Conservation (phyloP, 192 early-diverging fungal genomes). For the Umbelopsis vinacea region DNA sequence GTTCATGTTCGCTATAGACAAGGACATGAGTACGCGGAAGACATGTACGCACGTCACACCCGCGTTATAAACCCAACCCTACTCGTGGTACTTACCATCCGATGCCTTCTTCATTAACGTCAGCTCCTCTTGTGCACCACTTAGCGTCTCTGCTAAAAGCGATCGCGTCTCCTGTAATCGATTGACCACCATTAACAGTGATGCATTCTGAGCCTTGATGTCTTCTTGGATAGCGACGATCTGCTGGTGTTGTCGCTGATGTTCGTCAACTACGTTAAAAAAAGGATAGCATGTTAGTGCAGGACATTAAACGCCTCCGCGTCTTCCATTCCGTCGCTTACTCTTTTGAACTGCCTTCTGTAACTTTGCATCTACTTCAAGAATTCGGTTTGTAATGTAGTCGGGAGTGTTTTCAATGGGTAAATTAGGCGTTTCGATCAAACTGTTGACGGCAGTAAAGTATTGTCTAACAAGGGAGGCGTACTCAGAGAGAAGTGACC, state of each 20-base stretch:
- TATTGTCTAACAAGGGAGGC: conserved; percentile 28
- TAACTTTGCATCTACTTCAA: conserved; percentile 45
- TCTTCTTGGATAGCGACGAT: conserved; percentile 53
- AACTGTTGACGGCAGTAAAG: conserved; percentile 25
- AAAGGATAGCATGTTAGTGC: no score
- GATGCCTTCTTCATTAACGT: conserved; percentile 19
- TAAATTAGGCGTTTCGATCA: conserved; percentile 8
- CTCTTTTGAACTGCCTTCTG: conserved; percentile 54
- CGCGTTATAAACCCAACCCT: not conserved
- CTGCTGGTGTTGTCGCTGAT: conserved; percentile 49
- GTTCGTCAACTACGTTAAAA: conserved; percentile 48
- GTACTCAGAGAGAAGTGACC: conserved; percentile 40
- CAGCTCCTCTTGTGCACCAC: conserved; percentile 26
- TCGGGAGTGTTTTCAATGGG: conserved; percentile 34
- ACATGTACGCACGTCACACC: not conserved
- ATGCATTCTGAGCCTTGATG: conserved; percentile 49
- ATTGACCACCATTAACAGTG: conserved; percentile 44
- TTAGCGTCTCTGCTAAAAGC: conserved; percentile 37
- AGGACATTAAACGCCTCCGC: no score
- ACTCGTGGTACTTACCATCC: not conserved
- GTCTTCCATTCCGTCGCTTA: conserved; percentile 12
- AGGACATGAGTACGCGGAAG: not conserved
- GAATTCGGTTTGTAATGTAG: conserved; percentile 44
- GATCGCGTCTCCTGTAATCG: conserved; percentile 37
- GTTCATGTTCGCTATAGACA: conserved; percentile 37